Percentiles rank a stretch among this genome's conserved stretches.
Evolutionary conservation across 352 stramenopile species (phyloP).

Genomic region (Pilasporangium apinafurcum): DNA sequence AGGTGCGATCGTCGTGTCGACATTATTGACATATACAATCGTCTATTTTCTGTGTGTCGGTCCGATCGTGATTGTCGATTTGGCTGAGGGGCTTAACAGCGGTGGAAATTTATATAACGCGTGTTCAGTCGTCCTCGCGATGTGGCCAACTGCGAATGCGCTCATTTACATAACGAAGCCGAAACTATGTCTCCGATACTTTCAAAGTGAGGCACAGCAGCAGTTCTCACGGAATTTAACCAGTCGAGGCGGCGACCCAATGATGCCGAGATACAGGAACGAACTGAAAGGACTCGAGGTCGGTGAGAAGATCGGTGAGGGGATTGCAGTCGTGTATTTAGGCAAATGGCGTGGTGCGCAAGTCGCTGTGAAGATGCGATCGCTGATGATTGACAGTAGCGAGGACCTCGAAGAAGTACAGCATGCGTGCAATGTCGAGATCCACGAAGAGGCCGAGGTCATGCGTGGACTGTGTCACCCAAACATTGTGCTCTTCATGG

Average conservation of each 20-base stretch:
- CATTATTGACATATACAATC: constrained; percentile 72
- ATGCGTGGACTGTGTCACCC: constrained; percentile 79
- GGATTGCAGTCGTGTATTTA: constrained; percentile 90
- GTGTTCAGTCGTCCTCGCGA: constrained; percentile 45
- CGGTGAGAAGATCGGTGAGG: constrained; percentile 79
- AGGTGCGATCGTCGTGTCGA: constrained; percentile 65
- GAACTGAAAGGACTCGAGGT: constrained; percentile 79
- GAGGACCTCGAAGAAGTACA: constrained; percentile 71
- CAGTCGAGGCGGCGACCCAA: constrained; percentile 8
- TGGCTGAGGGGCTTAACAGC: constrained; percentile 38
- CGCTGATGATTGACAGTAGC: constrained; percentile 57
- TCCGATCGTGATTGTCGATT: constrained; percentile 62
- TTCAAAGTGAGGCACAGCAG: constrained; percentile 24
- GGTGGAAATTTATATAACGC: constrained; percentile 26
- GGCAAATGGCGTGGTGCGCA: constrained; percentile 94
- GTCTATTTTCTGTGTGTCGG: constrained; percentile 71
- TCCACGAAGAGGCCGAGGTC: constrained; percentile 73
- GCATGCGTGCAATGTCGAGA: constrained; percentile 79
- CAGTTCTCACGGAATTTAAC: constrained; percentile 8
- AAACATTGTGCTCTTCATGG: constrained; percentile 88
- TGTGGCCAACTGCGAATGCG: constrained; percentile 78
- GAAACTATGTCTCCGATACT: constrained; percentile 46
- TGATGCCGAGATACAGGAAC: constrained; percentile 53
- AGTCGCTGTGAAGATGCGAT: constrained; percentile 94
- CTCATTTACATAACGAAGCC: constrained; percentile 71